Evolutionary conservation across 352 stramenopile genomes (phyloP).

Genomic region (Peronospora belbahrii): DNA sequence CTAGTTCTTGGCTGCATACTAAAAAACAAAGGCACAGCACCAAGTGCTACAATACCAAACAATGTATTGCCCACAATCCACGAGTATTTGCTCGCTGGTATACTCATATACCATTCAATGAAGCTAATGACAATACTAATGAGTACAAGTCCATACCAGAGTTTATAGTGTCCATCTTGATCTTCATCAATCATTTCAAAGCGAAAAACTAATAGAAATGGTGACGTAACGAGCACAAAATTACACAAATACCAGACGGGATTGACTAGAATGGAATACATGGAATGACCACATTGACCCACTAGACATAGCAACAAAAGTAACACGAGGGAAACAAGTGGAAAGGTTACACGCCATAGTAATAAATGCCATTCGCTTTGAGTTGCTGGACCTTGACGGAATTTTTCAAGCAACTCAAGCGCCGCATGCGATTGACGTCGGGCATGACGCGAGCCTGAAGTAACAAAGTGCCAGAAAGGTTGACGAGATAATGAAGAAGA

Average conservation of each 20-base stretch:
- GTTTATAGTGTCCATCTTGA: constrained; percentile 22
- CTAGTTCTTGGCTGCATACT: constrained; percentile 43
- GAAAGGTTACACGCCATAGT: constrained; percentile 76
- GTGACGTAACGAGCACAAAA: constrained; percentile 57
- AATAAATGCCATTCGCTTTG: constrained; percentile 81
- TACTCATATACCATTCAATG: constrained; percentile 66
- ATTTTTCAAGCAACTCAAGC: constrained; percentile 65
- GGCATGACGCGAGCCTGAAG: constrained; percentile 11
- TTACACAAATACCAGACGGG: constrained; percentile 78
- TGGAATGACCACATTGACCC: constrained; percentile 52
- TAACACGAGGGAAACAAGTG: constrained; percentile 67
- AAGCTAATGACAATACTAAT: constrained; percentile 41
- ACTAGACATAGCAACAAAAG: constrained; percentile 55
- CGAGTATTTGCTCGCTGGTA: constrained; percentile 39
- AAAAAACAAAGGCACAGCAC: constrained; percentile 67
- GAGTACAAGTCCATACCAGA: constrained; percentile 48
- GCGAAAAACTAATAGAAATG: constrained; percentile 68
- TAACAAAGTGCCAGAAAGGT: constrained; percentile 13
- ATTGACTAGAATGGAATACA: constrained; percentile 65
- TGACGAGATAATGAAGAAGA: not conserved
- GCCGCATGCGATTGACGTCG: constrained; percentile 30
- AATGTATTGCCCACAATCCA: constrained; percentile 79
- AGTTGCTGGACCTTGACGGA: constrained; percentile 54
- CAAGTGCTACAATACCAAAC: constrained; percentile 60
- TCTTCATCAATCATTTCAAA: constrained; percentile 37